Conservation (phyloP, 345 rosid species). For the Murraya paniculata region DNA sequence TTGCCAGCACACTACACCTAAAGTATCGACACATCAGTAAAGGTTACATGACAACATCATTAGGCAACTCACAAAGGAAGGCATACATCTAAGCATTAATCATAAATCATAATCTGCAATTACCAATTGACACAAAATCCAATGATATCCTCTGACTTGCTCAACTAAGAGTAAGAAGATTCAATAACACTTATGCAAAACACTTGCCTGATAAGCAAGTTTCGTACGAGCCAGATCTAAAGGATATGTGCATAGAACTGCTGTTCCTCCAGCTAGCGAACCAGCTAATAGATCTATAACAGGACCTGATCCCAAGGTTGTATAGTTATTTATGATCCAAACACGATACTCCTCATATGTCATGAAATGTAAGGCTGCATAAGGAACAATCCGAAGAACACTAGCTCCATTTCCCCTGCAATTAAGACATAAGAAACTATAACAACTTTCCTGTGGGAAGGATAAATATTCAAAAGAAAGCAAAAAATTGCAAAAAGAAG, state of each 20-base stretch:
- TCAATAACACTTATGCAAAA: constrained; percentile 6
- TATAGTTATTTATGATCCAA: constrained; percentile 74
- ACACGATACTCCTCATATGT: constrained; percentile 84
- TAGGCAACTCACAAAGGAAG: not conserved
- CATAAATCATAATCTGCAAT: not conserved
- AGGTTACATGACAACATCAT: not conserved
- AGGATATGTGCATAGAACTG: constrained; percentile 93
- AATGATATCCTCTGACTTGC: not conserved
- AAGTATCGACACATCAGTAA: not conserved
- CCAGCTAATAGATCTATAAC: constrained; percentile 93
- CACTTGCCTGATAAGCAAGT: constrained; percentile 89
- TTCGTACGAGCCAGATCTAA: constrained; percentile 95
- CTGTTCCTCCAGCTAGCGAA: constrained; percentile 93
- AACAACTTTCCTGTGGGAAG: not conserved
- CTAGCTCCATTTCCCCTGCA: constrained; percentile 95
- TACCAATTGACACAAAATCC: not conserved
- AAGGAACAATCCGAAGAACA: constrained; percentile 88
- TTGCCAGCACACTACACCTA: not conserved
- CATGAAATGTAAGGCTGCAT: constrained; percentile 98
- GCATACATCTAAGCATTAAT: not conserved
- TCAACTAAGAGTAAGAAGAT: constrained; percentile 1
- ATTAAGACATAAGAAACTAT: constrained; percentile 20
- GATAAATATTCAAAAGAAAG: not conserved
- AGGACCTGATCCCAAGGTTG: constrained; percentile 82
- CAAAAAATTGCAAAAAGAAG: not conserved